Conservation (phyloP, 176 grass and related monocot species). For the Saccharum spontaneum region DNA sequence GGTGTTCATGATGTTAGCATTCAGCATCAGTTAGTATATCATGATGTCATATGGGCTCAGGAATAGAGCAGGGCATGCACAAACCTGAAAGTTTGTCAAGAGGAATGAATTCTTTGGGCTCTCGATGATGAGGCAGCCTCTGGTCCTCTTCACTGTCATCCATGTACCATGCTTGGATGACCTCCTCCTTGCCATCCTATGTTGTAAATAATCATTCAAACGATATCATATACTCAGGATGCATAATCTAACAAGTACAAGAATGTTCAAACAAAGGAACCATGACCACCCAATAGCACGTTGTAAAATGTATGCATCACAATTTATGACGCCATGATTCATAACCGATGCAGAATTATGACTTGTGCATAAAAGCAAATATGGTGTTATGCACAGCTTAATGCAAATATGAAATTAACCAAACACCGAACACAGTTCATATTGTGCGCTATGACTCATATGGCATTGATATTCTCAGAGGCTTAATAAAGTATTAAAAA, state of each 20-base stretch:
- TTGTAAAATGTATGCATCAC: neutral
- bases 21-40: constrained; percentile 14
- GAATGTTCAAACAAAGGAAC: neutral
- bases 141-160: constrained; percentile 81
- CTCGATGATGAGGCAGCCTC: constrained; percentile 82
- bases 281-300: neutral
- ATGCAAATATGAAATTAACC: neutral
- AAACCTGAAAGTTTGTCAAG: constrained; percentile 75
- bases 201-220: constrained; percentile 24
- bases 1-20: neutral
- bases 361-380: neutral
- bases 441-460: neutral
- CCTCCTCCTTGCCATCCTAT: constrained; percentile 92
- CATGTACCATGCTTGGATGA: constrained; percentile 92
- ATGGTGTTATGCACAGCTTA: neutral
- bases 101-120: constrained; percentile 81
- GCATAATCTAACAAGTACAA: neutral
- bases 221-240: neutral
- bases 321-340: neutral
- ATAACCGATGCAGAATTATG: neutral
- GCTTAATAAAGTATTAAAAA: neutral
- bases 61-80: neutral
- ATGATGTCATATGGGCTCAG: neutral
- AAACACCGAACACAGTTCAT: neutral
- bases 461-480: neutral